Percentiles rank a stretch among this genome's conserved stretches.
Conservation (phyloP, 2,329 filamentous ascomycete genomes). For the Cordyceps cateniannulata region DNA sequence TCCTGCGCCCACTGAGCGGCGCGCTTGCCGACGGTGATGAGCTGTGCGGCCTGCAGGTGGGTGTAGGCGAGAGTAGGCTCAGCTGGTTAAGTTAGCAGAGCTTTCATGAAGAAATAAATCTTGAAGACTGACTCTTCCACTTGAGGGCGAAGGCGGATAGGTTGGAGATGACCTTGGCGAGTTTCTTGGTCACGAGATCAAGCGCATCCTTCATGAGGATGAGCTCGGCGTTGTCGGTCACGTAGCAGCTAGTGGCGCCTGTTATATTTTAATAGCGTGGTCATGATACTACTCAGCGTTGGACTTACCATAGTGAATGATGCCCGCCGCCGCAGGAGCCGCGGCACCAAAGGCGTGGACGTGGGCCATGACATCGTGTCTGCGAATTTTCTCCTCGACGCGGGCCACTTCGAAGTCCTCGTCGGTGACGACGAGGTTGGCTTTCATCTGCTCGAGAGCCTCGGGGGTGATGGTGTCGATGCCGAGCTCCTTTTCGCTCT, state of each 20-base stretch:
- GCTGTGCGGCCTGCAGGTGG: constrained; percentile 58
- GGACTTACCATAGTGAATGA: constrained; percentile 64
- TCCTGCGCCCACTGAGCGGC: constrained; percentile 67
- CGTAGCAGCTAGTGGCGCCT: constrained; percentile 40
- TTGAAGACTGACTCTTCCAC: constrained; percentile 48
- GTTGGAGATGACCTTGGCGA: constrained; percentile 37
- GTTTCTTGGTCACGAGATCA: constrained; percentile 72
- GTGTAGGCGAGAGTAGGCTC: constrained; percentile 72
- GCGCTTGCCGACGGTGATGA: constrained; percentile 61
- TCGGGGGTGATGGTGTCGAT: constrained; percentile 63
- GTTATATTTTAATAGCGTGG: background rate
- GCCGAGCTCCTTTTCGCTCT: constrained; percentile 75
- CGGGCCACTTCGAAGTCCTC: constrained; percentile 69
- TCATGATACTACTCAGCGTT: background rate
- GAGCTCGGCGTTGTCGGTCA: constrained; percentile 71
- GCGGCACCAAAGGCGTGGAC: constrained; percentile 69
- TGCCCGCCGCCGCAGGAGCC: constrained; percentile 71
- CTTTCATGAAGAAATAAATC: background rate
- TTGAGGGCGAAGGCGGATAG: constrained; percentile 56
- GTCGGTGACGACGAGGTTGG: constrained; percentile 68
- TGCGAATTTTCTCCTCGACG: constrained; percentile 67
- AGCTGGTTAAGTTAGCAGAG: constrained; percentile 5
- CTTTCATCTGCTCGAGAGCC: constrained; percentile 69
- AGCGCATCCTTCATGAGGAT: constrained; percentile 61
- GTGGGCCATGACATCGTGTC: constrained; percentile 62